Base-by-base conservation (phyloP, 345 rosid species). In the Clausena lansium region DNA sequence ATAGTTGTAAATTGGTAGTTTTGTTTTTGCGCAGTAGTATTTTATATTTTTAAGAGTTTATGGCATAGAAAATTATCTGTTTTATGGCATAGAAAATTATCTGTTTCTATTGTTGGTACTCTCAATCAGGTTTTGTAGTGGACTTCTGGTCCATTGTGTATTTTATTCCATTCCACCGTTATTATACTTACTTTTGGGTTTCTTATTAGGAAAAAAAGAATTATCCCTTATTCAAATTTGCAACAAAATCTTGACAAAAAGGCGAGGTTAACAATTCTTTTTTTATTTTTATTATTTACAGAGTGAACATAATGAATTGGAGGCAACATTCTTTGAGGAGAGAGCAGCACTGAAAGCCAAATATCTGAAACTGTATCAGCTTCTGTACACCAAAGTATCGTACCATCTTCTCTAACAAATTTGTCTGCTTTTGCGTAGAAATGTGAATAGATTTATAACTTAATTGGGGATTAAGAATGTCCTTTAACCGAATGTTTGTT, bases 301-400 rank as follows among this genome's bases (percentile, higher is more conserved):
- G 99, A 80, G 90, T 76, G 87, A 92, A 71, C 88, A 96, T 76
- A 92, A 96, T 80, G 98, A 88, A 62, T 57, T 96, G 38, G 98
- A 92, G 87, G 89, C 94, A 7, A 92, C 91, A 47, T 96, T 96
- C 70, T 90, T 92, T 50, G 97, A 94, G 84, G 99, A 96, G 85
- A 91, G 93, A 64, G 97, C 95, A 61, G 97, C 89, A 11, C 89
- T 94, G 8, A 95, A 94, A 83, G 97, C 96, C 22, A 94, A 89
- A 71, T 96, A 96, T 63, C 98, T 92, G 72, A 92, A 89, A 79
- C 27, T 90, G 47, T 96, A 94, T 67, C 94, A 91, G 80, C 99
- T 98, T 38, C 77, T 91, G 11, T 96, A 94, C 63, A 70, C 75
- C 75, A 92, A 92, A 95, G 98, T 92, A 83, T 71, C 3, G 17